Evolutionary conservation across 768 basidiomycete species (phyloP), one percentile per base, ranked within the genome.

Genomic region (Cystofilobasidium capitatum): DNA sequence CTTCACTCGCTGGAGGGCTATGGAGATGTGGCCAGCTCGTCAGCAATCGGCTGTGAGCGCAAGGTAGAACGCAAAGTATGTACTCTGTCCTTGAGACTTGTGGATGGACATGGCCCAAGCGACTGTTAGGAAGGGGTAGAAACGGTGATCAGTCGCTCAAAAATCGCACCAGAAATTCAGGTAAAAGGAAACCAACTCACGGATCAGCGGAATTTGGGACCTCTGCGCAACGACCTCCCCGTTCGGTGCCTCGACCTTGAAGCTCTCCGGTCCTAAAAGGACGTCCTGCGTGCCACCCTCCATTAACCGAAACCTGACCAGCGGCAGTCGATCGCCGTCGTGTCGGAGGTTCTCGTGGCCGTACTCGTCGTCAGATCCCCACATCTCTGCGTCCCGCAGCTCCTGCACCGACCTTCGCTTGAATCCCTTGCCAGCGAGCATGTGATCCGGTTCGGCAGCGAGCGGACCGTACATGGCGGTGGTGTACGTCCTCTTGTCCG

Each of bases 91-190:
- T 76, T 99, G 96, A 13, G 88, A 89, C 75, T 99, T 99, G 77
- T 99, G 96, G 70, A 98, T 98, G 49, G 70, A 24, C 89, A 96
- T 94, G 0, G 94, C 93, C 94, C 93, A 98, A 0, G 92, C 83
- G 45, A 94, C 66, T 67, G 26, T 24, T 5, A 24, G 13, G 10
- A 2, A 16, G 14, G 10, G 39, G n/a, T 4, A 3, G 26, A 40
- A 37, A 54, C 1, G 13, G 54, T 17, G 17, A 14, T 37, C 31
- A 33, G 35, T 26, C 22, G 14, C 22, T 13, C 31, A 44, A 62
- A 0, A 80, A 1, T 92, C 59, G 9, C 3, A 29, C 9, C 59
- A 17, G 7, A 60, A 24, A 4, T 24, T 22, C 2, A 29, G 12
- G 44, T 22, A 12, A 26, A 31, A 8, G 59, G 39, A 44, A 26